phyloP scores from a whole-genome alignment of 208 protist genomes.

The Leishmania mexicana region DNA sequence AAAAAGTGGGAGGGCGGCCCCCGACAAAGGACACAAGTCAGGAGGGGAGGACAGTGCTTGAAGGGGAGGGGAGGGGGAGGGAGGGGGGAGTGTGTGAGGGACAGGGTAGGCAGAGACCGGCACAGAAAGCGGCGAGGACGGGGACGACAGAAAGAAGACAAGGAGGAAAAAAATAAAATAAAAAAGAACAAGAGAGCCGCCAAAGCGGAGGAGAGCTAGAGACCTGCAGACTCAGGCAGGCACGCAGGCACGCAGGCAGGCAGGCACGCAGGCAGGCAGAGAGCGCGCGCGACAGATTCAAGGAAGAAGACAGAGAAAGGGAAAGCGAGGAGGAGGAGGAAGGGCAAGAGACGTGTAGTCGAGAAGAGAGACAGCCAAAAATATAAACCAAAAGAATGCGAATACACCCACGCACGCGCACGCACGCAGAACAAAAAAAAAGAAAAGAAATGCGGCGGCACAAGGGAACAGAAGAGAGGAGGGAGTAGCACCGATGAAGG shows the following conservation, averaged over 20 bases:
- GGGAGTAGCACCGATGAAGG: not conserved
- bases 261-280: not conserved
- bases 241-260: not conserved
- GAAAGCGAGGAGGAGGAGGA: not conserved
- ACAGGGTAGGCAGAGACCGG: too few species aligned
- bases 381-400: too few species aligned
- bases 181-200: not conserved
- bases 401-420: not conserved
- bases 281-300: not conserved
- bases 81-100: too few species aligned
- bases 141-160: not conserved
- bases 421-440: not conserved
- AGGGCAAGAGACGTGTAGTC: not conserved
- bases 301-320: not conserved
- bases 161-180: not conserved
- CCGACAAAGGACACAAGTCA: not conserved
- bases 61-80: too few species aligned
- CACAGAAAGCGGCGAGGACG: too few species aligned
- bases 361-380: not conserved
- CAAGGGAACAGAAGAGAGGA: not conserved
- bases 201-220: not conserved
- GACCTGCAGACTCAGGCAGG: not conserved
- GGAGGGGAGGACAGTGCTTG: not conserved
- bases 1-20: not conserved
- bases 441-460: not conserved